Base-by-base conservation (phyloP, 805 yeast genomes). In the Candida broadrunensis region DNA sequence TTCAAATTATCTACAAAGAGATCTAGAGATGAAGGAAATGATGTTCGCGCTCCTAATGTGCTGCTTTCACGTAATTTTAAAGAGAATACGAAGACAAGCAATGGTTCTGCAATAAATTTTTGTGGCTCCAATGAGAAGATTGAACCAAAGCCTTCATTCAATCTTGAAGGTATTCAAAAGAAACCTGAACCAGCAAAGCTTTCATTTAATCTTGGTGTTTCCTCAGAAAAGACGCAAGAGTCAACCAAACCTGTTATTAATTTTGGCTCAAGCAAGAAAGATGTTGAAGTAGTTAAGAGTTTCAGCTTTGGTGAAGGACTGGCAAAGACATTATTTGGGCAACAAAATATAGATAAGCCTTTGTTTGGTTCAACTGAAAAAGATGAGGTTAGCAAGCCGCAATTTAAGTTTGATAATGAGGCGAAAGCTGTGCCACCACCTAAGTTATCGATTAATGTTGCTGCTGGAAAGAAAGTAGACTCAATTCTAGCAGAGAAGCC, bases 381-480 rank as follows among this genome's bases (percentile, higher is more conserved):
- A n/a, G n/a, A n/a, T n/a, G n/a, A n/a, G n/a, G n/a, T n/a, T n/a
- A n/a, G n/a, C n/a, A n/a, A n/a, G n/a, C n/a, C n/a, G n/a, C n/a
- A n/a, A n/a, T n/a, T n/a, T n/a, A n/a, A n/a, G n/a, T n/a, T n/a
- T n/a, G n/a, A n/a, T n/a, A n/a, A n/a, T n/a, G n/a, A n/a, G n/a
- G n/a, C n/a, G n/a, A n/a, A n/a, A n/a, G n/a, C n/a, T n/a, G n/a
- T n/a, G n/a, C n/a, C n/a, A n/a, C 5, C 24, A 5, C 21, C 19
- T 32, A 26, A 24, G n/a, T 43, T 47, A 24, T 37, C 54, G 14
- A 54, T 56, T 33, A 56, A 54, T n/a, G 27, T 38, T 6, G 21
- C 41, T n/a, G 20, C 32, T 3, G 27, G 23, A 14, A 18, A 7
- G 32, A 40, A 23, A 20, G 45, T 44, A 14, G 36, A 21, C 9